A percentile compares a stretch with the other conserved stretches of the same genome.
Evolutionary conservation across 805 yeast species (phyloP).

Genomic region (Candida argentea): DNA sequence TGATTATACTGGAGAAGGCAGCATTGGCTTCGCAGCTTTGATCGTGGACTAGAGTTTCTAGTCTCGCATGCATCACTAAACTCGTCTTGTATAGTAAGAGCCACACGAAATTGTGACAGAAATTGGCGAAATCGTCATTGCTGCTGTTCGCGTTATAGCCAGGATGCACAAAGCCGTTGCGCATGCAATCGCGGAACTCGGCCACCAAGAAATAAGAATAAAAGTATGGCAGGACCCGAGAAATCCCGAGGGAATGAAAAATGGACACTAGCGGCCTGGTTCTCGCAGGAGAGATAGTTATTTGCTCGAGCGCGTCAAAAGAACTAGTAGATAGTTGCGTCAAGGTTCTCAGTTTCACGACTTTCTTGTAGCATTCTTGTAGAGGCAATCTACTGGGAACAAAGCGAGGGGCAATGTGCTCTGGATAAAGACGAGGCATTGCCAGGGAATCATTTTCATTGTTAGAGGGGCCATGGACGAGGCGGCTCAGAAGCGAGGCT

Average conservation of each 20-base stretch:
- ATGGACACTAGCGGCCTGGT: neutral
- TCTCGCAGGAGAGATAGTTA: no score
- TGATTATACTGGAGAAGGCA: slow-evolving; percentile 4
- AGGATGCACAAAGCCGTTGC: slow-evolving; percentile 12
- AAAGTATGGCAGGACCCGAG: neutral
- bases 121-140: slow-evolving; percentile 2
- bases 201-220: slow-evolving; percentile 5
- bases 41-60: slow-evolving; percentile 2
- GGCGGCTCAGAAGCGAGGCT: no score
- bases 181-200: slow-evolving; percentile 6
- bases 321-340: no score
- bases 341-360: no score
- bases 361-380: no score
- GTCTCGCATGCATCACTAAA: slow-evolving; percentile 6
- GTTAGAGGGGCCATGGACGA: no score
- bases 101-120: slow-evolving; percentile 11
- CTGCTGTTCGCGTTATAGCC: slow-evolving; percentile 13
- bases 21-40: neutral
- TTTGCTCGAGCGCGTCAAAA: no score
- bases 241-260: slow-evolving; percentile 1
- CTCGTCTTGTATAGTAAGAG: slow-evolving; percentile 10
- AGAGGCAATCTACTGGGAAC: no score
- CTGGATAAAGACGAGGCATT: no score
- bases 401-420: no score
- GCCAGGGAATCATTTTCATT: no score